Conservation (phyloP, 768 basidiomycete genomes). For the Sarcomyxa edulis region DNA sequence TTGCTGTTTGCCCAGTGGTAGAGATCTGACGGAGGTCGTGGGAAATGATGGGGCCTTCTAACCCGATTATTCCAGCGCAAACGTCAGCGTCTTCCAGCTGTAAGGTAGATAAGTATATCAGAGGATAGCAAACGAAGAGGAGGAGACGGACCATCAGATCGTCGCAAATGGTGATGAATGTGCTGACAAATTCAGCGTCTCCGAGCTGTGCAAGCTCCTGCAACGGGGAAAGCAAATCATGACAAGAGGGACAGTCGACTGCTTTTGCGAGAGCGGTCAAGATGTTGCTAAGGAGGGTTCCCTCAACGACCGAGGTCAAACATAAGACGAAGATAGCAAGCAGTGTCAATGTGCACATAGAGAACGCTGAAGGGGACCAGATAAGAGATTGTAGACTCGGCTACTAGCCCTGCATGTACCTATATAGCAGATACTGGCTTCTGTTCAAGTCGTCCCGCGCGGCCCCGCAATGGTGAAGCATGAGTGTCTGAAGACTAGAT, state of each 20-base stretch:
- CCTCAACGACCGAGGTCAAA: background rate
- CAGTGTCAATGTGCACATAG: too few relatives aligned
- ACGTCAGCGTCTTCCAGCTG: constrained; percentile 31
- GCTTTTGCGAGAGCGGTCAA: constrained; percentile 17
- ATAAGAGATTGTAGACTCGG: too few relatives aligned
- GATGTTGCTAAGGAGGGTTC: constrained; percentile 3
- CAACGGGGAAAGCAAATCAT: constrained; percentile 23
- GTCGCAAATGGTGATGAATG: constrained; percentile 20
- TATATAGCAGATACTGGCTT: too few relatives aligned
- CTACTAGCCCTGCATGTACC: too few relatives aligned
- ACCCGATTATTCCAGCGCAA: constrained; percentile 27
- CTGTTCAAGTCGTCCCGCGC: too few relatives aligned
- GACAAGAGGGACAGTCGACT: constrained; percentile 23
- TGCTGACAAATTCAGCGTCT: constrained; percentile 20
- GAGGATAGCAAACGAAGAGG: background rate
- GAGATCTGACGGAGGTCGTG: constrained; percentile 30
- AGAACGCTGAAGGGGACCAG: too few relatives aligned
- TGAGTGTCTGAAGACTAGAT: too few relatives aligned
- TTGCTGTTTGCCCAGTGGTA: constrained; percentile 24
- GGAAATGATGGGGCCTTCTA: constrained; percentile 32
- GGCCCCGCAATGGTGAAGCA: too few relatives aligned
- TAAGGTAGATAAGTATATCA: background rate
- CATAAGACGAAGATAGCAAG: background rate
- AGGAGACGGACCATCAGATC: constrained; percentile 14
- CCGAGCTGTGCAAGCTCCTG: constrained; percentile 24